A percentile compares a stretch with the other conserved stretches of the same genome.
phyloP scores from a whole-genome alignment of 108 stramenopile genomes.

The Hondaea fermentalgiana region DNA sequence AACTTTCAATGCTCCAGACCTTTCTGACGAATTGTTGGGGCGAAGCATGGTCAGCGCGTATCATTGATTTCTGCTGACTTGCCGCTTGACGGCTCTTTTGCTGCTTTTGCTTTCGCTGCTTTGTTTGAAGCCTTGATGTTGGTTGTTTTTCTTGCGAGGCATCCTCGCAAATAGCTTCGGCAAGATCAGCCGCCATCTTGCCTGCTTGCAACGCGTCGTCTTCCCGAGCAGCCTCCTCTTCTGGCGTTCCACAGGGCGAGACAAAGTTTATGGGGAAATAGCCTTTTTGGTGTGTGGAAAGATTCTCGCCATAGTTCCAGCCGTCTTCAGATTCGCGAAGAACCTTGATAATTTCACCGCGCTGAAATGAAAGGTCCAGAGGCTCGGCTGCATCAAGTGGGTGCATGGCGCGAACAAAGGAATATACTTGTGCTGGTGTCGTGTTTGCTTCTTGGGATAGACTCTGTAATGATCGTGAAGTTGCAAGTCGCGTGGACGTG shows the following conservation, averaged over 20 bases:
- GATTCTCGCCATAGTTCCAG: neutral
- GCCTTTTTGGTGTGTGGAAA: neutral
- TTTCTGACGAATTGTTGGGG: too few species aligned
- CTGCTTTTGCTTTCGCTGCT: too few species aligned
- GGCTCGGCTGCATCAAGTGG: neutral
- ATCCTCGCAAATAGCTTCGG: neutral
- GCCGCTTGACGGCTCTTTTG: too few species aligned
- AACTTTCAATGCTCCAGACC: too few species aligned
- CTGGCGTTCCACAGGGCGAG: neutral
- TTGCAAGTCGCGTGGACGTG: too few species aligned
- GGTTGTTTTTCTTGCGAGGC: too few species aligned
- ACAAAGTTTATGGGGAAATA: neutral
- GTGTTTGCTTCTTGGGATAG: neutral
- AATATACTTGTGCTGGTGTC: neutral
- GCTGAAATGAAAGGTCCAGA: neutral
- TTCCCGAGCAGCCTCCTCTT: neutral
- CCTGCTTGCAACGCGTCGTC: neutral
- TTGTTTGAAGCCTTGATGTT: too few species aligned
- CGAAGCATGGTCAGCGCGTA: too few species aligned
- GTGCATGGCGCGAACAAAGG: neutral
- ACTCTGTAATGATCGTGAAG: too few species aligned
- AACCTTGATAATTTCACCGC: neutral
- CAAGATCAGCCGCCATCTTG: neutral
- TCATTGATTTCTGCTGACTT: too few species aligned
- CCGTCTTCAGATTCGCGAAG: neutral